phyloP scores from a whole-genome alignment of 106 monocot species.

The Triglochin maritima region DNA sequence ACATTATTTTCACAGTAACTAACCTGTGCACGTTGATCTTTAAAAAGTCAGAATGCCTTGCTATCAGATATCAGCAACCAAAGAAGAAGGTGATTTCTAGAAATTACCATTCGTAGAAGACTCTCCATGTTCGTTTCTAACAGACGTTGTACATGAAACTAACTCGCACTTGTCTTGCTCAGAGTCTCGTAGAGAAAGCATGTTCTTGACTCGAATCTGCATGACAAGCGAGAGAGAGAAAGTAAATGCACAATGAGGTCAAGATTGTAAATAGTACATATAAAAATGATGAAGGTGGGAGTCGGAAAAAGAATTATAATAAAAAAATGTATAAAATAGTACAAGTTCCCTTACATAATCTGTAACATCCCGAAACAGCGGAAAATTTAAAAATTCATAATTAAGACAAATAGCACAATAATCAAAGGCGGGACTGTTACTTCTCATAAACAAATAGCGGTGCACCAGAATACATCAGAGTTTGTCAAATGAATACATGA shows the following conservation, averaged over 20 bases:
- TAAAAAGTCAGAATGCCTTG: background rate
- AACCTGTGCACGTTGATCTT: constrained; percentile 36
- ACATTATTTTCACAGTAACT: constrained; percentile 88
- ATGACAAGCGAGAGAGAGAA: background rate
- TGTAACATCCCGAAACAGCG: too few relatives aligned
- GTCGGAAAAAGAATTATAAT: background rate
- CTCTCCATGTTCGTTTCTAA: constrained; percentile 76
- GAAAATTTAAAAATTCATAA: too few relatives aligned
- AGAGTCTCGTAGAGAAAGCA: constrained; percentile 69
- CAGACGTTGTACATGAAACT: constrained; percentile 26
- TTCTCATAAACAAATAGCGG: too few relatives aligned
- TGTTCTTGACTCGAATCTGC: constrained; percentile 87
- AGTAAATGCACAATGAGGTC: background rate
- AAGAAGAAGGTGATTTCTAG: background rate
- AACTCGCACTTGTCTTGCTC: constrained; percentile 50
- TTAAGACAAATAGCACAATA: too few relatives aligned
- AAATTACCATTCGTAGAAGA: constrained; percentile 66
- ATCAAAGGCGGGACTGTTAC: too few relatives aligned
- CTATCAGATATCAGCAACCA: too few relatives aligned
- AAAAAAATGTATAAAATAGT: too few relatives aligned
- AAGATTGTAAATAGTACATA: background rate
- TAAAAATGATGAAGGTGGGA: background rate
- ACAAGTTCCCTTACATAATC: constrained; percentile 22
- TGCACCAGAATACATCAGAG: too few relatives aligned
- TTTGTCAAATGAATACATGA: too few relatives aligned